phyloP scores from a whole-genome alignment of 1,284 basidiomycete species.

The Tilletia walkeri region DNA sequence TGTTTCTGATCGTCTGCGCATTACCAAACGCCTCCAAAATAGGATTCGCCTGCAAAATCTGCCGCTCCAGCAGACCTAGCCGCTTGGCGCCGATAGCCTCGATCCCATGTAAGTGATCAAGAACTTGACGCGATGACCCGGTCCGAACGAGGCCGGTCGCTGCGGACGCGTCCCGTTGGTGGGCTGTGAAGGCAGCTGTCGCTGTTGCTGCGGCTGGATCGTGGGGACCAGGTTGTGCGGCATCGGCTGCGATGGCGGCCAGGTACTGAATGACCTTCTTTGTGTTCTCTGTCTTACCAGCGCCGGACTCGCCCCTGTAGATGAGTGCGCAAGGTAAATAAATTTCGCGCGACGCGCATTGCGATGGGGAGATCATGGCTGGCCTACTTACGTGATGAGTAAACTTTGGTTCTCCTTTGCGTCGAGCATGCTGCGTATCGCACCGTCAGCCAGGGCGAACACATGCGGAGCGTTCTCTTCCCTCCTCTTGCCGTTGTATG shows the following conservation, averaged over 20 bases:
- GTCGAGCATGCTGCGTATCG: slow-evolving; percentile 98
- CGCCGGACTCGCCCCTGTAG: slow-evolving; percentile 89
- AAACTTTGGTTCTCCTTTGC: slow-evolving; percentile 97
- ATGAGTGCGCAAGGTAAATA: background rate
- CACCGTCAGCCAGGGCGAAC: slow-evolving; percentile 93
- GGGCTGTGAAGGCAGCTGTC: background rate
- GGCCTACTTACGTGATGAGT: slow-evolving; percentile 74
- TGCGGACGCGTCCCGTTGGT: slow-evolving; percentile 20
- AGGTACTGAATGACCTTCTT: slow-evolving; percentile 99
- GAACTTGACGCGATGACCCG: slow-evolving; percentile 36
- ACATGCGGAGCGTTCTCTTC: slow-evolving; percentile 97
- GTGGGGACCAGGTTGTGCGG: slow-evolving; percentile 24
- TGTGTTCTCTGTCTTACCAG: slow-evolving; percentile 98
- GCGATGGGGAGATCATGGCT: background rate
- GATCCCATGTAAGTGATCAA: slow-evolving; percentile 45
- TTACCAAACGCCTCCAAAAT: slow-evolving; percentile 98
- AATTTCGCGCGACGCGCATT: background rate
- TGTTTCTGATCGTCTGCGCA: slow-evolving; percentile 96
- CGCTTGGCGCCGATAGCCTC: slow-evolving; percentile 40
- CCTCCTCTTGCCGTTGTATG: slow-evolving; percentile 85
- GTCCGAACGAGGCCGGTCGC: slow-evolving; percentile 33
- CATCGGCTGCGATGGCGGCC: slow-evolving; percentile 81
- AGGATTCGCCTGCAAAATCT: slow-evolving; percentile 96
- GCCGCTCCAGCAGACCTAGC: slow-evolving; percentile 86
- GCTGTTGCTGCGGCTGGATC: slow-evolving; percentile 6